A percentile compares a stretch with the other conserved stretches of the same genome.
Conservation (phyloP, 2,329 filamentous ascomycete species). For the Aureobasidium uvarum region DNA sequence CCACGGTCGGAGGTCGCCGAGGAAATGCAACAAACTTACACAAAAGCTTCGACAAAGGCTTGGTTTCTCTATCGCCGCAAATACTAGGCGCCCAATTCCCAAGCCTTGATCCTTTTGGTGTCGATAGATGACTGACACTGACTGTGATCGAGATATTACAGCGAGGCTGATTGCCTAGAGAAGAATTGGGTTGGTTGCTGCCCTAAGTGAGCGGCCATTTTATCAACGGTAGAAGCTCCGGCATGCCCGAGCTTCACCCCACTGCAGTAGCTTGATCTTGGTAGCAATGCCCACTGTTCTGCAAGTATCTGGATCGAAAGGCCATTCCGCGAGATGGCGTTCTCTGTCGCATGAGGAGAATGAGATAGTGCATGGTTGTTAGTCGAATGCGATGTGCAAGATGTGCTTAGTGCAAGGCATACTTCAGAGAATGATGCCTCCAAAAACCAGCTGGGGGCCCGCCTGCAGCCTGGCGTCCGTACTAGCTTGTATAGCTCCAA, state of each 20-base stretch:
- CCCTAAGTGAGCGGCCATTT: neutral
- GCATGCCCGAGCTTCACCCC: slow-evolving; percentile 14
- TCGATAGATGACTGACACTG: neutral
- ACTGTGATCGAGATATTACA: neutral
- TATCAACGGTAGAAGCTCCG: slow-evolving; percentile 2
- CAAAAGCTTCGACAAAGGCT: neutral
- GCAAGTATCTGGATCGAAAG: neutral
- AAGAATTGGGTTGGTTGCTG: slow-evolving; percentile 5
- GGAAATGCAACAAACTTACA: neutral
- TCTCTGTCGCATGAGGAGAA: neutral
- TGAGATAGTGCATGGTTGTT: neutral
- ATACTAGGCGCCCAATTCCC: neutral
- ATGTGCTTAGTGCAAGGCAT: neutral
- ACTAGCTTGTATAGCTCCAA: slow-evolving; percentile 1
- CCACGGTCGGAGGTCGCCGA: neutral
- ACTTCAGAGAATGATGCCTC: neutral
- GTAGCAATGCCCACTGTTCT: neutral
- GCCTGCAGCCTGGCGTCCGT: neutral
- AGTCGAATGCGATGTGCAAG: neutral
- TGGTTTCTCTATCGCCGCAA: neutral
- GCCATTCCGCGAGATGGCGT: neutral
- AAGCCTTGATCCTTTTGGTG: neutral
- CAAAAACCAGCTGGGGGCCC: neutral
- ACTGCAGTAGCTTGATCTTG: neutral
- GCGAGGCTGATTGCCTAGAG: neutral